Evolutionary conservation across 345 rosid genomes (phyloP).

Genomic region (Carallia pectinifolia): DNA sequence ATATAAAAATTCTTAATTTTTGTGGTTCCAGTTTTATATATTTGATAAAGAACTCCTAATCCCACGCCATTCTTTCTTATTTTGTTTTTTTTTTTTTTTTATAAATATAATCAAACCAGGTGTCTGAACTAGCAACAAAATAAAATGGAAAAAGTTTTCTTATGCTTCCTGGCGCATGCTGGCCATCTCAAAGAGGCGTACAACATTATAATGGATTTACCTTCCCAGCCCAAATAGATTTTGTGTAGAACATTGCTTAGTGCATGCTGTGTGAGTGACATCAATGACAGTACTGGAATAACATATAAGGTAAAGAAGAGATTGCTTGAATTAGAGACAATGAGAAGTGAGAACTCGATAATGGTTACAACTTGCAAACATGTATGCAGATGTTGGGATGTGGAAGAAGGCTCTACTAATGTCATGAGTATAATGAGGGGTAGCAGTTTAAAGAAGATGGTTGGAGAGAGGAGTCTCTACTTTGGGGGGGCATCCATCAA

Average conservation of each 20-base stretch:
- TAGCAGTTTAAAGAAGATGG: slow-evolving; percentile 53
- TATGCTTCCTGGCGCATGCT: slow-evolving; percentile 34
- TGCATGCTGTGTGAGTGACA: slow-evolving; percentile 52
- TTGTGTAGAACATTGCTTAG: slow-evolving; percentile 77
- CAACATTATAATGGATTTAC: slow-evolving; percentile 45
- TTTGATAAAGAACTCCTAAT: too few relatives aligned
- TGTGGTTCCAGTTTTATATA: too few relatives aligned
- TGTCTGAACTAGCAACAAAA: too few relatives aligned
- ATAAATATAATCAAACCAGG: too few relatives aligned
- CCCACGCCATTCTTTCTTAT: too few relatives aligned
- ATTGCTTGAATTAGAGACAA: slow-evolving; percentile 70
- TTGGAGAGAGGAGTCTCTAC: slow-evolving; percentile 65
- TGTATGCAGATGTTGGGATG: slow-evolving; percentile 69
- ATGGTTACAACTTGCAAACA: slow-evolving; percentile 53
- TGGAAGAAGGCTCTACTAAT: slow-evolving; percentile 34
- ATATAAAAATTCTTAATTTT: too few relatives aligned
- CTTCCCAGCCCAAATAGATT: slow-evolving; percentile 53
- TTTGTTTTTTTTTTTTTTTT: too few relatives aligned
- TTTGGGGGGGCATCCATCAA: slow-evolving; percentile 48
- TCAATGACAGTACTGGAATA: slow-evolving; percentile 36
- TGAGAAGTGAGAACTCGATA: slow-evolving; percentile 69
- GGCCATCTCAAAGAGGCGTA: slow-evolving; percentile 67
- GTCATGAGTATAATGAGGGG: slow-evolving; percentile 60
- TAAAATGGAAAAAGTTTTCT: too few relatives aligned
- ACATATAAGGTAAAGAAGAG: slow-evolving; percentile 50